Conservation (phyloP, 371 early-diverging fungal species). For the Phascolomyces articulosus region DNA sequence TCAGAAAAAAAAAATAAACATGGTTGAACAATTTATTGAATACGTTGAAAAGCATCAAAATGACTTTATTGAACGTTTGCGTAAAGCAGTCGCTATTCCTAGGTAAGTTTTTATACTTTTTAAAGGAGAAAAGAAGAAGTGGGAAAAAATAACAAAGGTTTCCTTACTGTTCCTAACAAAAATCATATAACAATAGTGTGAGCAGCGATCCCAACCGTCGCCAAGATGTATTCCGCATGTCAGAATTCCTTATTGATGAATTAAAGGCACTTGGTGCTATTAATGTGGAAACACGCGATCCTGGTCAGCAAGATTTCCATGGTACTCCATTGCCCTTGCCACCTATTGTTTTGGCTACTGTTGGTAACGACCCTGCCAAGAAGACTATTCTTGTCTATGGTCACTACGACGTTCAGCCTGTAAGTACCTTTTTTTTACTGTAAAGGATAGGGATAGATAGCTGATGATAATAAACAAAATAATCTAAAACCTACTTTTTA, state of each 20-base stretch:
- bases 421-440: slow-evolving; percentile 11
- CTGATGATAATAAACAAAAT: neutral
- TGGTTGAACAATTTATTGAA: slow-evolving; percentile 47
- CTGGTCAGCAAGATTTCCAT: slow-evolving; percentile 86
- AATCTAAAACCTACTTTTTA: neutral
- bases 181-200: too few species aligned
- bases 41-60: slow-evolving; percentile 83
- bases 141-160: too few species aligned
- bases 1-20: neutral
- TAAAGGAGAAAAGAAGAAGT: too few species aligned
- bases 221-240: slow-evolving; percentile 90
- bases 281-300: slow-evolving; percentile 66
- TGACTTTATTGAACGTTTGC: slow-evolving; percentile 81
- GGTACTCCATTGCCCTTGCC: slow-evolving; percentile 82
- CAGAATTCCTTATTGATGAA: slow-evolving; percentile 81
- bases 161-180: too few species aligned
- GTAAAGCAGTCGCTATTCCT: slow-evolving; percentile 92
- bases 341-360: slow-evolving; percentile 90
- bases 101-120: slow-evolving; percentile 68
- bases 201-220: slow-evolving; percentile 79
- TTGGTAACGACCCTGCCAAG: slow-evolving; percentile 89
- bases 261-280: slow-evolving; percentile 77
- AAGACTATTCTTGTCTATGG: slow-evolving; percentile 96
- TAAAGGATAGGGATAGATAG: too few species aligned
- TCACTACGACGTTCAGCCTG: slow-evolving; percentile 95